Conservation (phyloP, 306 rosid species). For the Cajanus cajan region DNA sequence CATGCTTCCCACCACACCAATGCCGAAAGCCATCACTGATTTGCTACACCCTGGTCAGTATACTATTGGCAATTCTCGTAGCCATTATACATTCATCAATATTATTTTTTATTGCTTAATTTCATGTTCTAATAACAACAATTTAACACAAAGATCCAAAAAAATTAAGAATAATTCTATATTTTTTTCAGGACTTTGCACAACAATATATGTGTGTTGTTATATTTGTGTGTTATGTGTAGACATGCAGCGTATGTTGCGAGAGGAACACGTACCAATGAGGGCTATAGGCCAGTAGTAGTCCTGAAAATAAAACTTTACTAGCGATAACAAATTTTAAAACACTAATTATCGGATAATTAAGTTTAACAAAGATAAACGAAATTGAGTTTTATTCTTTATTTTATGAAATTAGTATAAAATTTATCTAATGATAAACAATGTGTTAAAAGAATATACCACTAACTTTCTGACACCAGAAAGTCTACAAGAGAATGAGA, state of each 20-base stretch:
- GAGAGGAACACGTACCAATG: no score
- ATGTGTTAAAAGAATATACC: no score
- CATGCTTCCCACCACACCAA: conserved; percentile 53
- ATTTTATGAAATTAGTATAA: no score
- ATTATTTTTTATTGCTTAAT: neutral
- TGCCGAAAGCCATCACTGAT: conserved; percentile 54
- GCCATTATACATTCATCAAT: neutral
- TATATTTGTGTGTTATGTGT: neutral
- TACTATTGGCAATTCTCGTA: neutral
- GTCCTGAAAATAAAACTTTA: no score
- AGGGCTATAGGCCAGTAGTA: no score
- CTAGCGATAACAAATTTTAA: no score
- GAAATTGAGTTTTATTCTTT: no score
- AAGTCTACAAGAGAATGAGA: no score
- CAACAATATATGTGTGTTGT: neutral
- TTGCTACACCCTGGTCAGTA: conserved; percentile 51
- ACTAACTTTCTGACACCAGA: no score
- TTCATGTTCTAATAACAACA: neutral
- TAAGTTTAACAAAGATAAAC: no score
- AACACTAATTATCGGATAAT: no score
- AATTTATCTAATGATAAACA: no score
- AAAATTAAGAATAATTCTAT: neutral
- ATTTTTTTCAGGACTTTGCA: neutral
- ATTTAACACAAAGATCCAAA: neutral
- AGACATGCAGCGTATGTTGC: neutral